Evolutionary conservation across 768 basidiomycete species (phyloP).

Genomic region (Cystobasidium ongulense): DNA sequence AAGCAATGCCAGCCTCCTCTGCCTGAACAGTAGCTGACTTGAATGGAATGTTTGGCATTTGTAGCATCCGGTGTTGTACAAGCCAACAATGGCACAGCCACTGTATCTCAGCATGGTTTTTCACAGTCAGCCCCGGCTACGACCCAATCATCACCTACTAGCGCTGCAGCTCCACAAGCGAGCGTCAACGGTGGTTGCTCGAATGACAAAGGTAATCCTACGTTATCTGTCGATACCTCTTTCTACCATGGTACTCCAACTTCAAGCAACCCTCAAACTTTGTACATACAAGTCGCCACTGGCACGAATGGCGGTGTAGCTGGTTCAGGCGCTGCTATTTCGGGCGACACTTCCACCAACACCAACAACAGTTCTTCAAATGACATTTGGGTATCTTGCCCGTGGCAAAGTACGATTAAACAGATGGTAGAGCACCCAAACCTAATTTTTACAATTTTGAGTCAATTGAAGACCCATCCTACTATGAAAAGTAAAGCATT

Average conservation of each 20-base stretch:
- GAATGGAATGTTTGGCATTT: neutral
- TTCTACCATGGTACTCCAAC: slow-evolving; percentile 14
- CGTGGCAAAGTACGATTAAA: neutral
- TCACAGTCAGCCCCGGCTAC: neutral
- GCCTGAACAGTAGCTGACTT: neutral
- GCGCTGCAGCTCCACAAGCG: neutral
- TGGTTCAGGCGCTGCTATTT: neutral
- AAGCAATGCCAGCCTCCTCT: neutral
- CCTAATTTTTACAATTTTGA: neutral
- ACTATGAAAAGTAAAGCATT: slow-evolving; percentile 17
- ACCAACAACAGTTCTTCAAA: neutral
- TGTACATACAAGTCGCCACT: slow-evolving; percentile 18
- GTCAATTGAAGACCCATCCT: neutral
- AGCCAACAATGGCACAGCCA: neutral
- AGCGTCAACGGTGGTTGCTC: neutral
- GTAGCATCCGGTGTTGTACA: neutral
- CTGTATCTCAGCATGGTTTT: neutral
- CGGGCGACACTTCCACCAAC: no score
- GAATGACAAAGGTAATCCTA: neutral
- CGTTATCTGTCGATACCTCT: neutral
- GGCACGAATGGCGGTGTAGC: neutral
- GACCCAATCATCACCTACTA: neutral
- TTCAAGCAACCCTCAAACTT: slow-evolving; percentile 4
- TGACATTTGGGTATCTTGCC: slow-evolving; percentile 21
- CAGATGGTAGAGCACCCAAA: slow-evolving; percentile 21